Percentiles rank a stretch among this genome's conserved stretches.
phyloP scores from a whole-genome alignment of 2,329 filamentous ascomycete genomes.

The Lachnellula subtilissima region DNA sequence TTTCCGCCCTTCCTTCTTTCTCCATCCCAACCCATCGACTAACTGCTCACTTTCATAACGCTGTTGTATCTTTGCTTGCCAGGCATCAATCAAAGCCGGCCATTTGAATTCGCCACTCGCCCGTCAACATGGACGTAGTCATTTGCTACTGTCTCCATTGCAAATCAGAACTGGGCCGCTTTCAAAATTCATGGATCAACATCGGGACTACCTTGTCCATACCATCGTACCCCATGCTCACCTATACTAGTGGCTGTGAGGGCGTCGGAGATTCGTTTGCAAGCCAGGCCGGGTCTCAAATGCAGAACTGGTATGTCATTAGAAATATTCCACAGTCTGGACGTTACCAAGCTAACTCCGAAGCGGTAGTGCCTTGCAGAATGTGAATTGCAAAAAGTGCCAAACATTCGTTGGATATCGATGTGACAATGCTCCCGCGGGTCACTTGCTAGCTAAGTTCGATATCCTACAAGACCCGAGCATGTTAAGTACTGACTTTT shows the following conservation, averaged over 20 bases:
- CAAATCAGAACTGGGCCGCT: slow-evolving; percentile 23
- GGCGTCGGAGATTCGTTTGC: slow-evolving; percentile 20
- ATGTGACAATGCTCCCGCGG: slow-evolving; percentile 28
- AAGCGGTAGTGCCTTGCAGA: slow-evolving; percentile 23
- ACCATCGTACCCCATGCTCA: slow-evolving; percentile 21
- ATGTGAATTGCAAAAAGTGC: slow-evolving; percentile 28
- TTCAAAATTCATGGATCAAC: slow-evolving; percentile 29
- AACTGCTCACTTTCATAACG: too few species aligned
- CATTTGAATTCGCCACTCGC: background rate
- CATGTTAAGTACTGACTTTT: background rate
- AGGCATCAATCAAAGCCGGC: background rate
- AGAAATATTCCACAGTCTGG: background rate
- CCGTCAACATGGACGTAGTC: slow-evolving; percentile 21
- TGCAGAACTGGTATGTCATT: slow-evolving; percentile 25
- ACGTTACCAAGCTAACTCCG: too few species aligned
- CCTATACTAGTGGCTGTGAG: slow-evolving; percentile 20
- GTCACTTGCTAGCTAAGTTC: slow-evolving; percentile 27
- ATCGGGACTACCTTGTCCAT: slow-evolving; percentile 31
- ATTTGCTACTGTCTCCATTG: slow-evolving; percentile 27
- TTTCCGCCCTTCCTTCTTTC: too few species aligned
- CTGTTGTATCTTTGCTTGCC: background rate
- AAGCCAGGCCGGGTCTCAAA: slow-evolving; percentile 17
- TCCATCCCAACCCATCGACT: too few species aligned
- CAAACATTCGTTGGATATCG: slow-evolving; percentile 23
- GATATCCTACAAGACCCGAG: background rate